Conservation (phyloP, 768 basidiomycete species). For the Suillus variegatus region DNA sequence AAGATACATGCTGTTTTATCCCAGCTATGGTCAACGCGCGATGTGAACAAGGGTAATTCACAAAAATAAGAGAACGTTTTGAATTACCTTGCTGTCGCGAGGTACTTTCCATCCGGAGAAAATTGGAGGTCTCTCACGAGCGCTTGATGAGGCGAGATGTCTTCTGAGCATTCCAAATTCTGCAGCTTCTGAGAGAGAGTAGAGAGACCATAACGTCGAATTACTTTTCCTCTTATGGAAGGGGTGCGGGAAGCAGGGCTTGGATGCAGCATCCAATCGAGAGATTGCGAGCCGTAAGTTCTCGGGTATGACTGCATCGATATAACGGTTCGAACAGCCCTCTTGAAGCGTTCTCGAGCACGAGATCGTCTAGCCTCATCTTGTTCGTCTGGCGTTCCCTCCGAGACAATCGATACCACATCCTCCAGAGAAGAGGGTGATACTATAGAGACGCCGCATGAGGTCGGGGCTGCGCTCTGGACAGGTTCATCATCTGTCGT, state of each 20-base stretch:
- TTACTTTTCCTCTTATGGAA: neutral
- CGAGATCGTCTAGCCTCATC: constrained; percentile 26
- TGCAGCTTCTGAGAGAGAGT: constrained; percentile 34
- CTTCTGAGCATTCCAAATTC: constrained; percentile 40
- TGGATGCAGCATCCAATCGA: neutral
- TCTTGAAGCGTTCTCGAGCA: constrained; percentile 39
- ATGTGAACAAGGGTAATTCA: constrained; percentile 10
- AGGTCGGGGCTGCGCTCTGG: neutral
- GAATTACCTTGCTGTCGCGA: constrained; percentile 51
- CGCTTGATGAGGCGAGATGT: constrained; percentile 47
- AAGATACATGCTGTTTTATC: constrained; percentile 53
- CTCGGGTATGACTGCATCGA: constrained; percentile 33
- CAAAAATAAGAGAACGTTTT: constrained; percentile 8
- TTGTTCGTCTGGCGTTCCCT: constrained; percentile 29
- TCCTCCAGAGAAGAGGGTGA: constrained; percentile 7
- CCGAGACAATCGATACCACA: constrained; percentile 27
- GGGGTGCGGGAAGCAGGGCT: neutral
- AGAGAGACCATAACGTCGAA: neutral
- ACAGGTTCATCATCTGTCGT: neutral
- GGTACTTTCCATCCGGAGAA: constrained; percentile 53
- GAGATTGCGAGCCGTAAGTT: neutral
- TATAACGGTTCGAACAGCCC: constrained; percentile 48
- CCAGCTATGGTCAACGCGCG: constrained; percentile 36
- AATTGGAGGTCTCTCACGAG: constrained; percentile 60
- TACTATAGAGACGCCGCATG: neutral